These are phyloP conservation scores for Russula earlei DNA, from an alignment of 768 basidiomycete genomes.

Conservation along the genomic window DNA sequence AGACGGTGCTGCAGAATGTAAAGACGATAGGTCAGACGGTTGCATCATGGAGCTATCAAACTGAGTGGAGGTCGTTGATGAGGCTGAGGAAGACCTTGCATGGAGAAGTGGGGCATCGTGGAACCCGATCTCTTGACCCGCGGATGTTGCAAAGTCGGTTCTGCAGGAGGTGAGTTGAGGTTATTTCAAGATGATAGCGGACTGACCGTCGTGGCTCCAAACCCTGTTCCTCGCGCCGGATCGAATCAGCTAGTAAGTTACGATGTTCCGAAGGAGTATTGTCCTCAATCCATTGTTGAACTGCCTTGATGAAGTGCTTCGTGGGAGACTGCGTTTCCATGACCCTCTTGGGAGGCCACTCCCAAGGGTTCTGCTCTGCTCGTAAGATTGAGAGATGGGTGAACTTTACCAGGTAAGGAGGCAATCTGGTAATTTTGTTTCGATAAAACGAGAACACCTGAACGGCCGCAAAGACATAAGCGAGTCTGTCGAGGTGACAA, in stretches of 20 bases:
- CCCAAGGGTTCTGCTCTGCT: conserved; percentile 84
- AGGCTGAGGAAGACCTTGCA: conserved; percentile 50
- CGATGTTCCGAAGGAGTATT: conserved; percentile 31
- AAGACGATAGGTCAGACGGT: not conserved
- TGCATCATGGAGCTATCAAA: conserved; percentile 23
- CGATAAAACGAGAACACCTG: conserved; percentile 81
- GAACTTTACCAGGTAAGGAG: conserved; percentile 70
- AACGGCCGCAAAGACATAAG: not conserved
- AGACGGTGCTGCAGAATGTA: conserved; percentile 35
- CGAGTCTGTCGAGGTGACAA: not conserved
- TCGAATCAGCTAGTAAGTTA: conserved; percentile 40
- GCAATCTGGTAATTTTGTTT: conserved; percentile 76
- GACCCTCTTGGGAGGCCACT: conserved; percentile 75
- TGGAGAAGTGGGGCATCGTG: conserved; percentile 27
- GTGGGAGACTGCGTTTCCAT: conserved; percentile 42
- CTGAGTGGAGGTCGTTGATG: conserved; percentile 46
- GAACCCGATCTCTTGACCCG: not conserved
- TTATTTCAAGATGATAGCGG: not conserved
- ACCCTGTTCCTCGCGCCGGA: conserved; percentile 34
- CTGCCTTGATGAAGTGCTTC: conserved; percentile 58
- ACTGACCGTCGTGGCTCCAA: conserved; percentile 33
- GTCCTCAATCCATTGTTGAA: conserved; percentile 71
- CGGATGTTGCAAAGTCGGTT: not conserved
- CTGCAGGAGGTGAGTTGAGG: conserved; percentile 23
- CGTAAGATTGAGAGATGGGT: conserved; percentile 67